phyloP scores from a whole-genome alignment of 352 stramenopile species.

The Phytophthora parvispora region DNA sequence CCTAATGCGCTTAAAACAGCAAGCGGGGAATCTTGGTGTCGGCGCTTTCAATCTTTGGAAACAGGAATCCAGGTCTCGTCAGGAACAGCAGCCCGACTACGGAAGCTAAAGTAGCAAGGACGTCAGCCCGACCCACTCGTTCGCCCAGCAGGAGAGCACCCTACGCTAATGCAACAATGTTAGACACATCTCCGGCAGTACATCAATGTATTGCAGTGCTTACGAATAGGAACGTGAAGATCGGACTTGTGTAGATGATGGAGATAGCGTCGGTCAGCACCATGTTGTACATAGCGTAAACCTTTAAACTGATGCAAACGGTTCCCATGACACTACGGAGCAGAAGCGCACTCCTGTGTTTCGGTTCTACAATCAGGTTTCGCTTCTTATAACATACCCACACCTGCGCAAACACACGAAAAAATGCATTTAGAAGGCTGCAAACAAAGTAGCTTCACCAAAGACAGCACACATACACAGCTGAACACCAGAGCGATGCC shows the following conservation, averaged over 20 bases:
- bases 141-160: background rate
- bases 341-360: too few species aligned
- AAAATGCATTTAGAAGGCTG: too few species aligned
- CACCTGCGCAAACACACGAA: constrained; percentile 22
- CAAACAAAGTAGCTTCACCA: too few species aligned
- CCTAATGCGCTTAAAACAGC: too few species aligned
- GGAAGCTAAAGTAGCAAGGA: background rate
- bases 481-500: constrained; percentile 45
- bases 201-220: too few species aligned
- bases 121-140: background rate
- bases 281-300: constrained; percentile 67
- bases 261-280: constrained; percentile 66
- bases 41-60: too few species aligned
- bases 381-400: constrained; percentile 36
- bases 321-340: too few species aligned
- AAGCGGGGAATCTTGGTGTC: background rate
- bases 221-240: background rate
- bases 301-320: too few species aligned
- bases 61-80: background rate
- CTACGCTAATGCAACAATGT: background rate
- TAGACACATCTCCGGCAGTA: too few species aligned
- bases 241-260: constrained; percentile 29
- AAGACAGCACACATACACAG: constrained; percentile 35
- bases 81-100: background rate
- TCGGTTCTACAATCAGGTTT: too few species aligned